A percentile compares a stretch with the other conserved stretches of the same genome.
phyloP scores from a whole-genome alignment of 345 rosid genomes.

The Triadica sebifera region DNA sequence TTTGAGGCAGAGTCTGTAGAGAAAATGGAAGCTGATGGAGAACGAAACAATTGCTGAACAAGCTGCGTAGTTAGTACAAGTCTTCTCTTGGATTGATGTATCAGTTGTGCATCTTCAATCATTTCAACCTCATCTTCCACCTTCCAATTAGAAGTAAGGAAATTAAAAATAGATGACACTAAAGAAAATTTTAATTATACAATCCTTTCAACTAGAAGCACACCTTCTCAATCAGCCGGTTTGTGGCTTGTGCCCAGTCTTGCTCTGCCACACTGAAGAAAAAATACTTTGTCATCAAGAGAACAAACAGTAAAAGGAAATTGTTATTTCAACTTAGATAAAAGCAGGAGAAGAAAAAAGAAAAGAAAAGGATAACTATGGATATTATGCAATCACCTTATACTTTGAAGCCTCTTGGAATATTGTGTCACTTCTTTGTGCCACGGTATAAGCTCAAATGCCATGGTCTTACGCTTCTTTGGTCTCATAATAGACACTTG shows the following conservation, averaged over 20 bases:
- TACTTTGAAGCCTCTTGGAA: slow-evolving; percentile 45
- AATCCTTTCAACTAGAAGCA: slow-evolving; percentile 20
- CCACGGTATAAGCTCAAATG: slow-evolving; percentile 57
- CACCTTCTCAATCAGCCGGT: slow-evolving; percentile 74
- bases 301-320: not conserved
- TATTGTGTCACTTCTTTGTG: slow-evolving; percentile 56
- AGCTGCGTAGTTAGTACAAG: slow-evolving; percentile 70
- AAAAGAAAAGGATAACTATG: not conserved
- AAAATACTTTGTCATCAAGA: not conserved
- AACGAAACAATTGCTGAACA: slow-evolving; percentile 60
- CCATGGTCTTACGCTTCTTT: slow-evolving; percentile 64
- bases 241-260: slow-evolving; percentile 66
- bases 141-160: slow-evolving; percentile 38
- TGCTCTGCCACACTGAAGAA: slow-evolving; percentile 62
- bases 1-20: slow-evolving; percentile 45
- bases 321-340: not conserved
- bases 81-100: slow-evolving; percentile 69
- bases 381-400: slow-evolving; percentile 44
- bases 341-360: not conserved
- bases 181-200: not conserved
- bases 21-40: slow-evolving; percentile 56
- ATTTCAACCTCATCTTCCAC: slow-evolving; percentile 55
- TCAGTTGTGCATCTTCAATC: slow-evolving; percentile 42
- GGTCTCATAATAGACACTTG: slow-evolving; percentile 31
- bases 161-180: slow-evolving; percentile 11